These are phyloP conservation scores for Cylindrodendrum hubeiense DNA, from an alignment of 2,329 filamentous ascomycete species.

Conservation along the genomic window DNA sequence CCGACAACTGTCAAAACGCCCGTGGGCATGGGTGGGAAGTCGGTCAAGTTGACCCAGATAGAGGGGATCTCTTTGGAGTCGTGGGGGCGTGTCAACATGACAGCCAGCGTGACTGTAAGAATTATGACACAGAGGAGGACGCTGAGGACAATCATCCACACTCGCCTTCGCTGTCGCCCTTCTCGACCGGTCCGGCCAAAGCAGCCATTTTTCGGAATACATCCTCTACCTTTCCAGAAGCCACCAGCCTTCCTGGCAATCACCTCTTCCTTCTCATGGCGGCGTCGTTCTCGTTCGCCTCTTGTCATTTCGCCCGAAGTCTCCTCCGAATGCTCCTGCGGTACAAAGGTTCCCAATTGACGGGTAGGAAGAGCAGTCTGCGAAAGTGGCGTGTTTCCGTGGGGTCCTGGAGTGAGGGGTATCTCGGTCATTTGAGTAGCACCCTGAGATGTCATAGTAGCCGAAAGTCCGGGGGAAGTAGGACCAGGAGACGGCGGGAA, in stretches of 20 bases:
- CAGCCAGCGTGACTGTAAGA: constrained; percentile 68
- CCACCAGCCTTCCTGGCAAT: constrained; percentile 68
- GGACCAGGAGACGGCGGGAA: constrained; percentile 71
- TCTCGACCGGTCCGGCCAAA: constrained; percentile 74
- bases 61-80: constrained; percentile 49
- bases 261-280: constrained; percentile 75
- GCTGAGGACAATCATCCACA: constrained; percentile 66
- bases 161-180: constrained; percentile 71
- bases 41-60: constrained; percentile 86
- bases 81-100: constrained; percentile 60
- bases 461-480: constrained; percentile 71
- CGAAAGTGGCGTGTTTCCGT: constrained; percentile 28
- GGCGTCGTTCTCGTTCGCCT: constrained; percentile 65
- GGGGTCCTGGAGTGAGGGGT: constrained; percentile 60
- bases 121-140: constrained; percentile 67
- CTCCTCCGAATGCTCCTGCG: constrained; percentile 57
- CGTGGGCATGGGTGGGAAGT: constrained; percentile 87
- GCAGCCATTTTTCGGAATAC: constrained; percentile 72
- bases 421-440: constrained; percentile 72
- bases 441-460: constrained; percentile 72
- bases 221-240: constrained; percentile 75
- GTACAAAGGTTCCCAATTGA: constrained; percentile 59
- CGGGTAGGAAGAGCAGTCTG: constrained; percentile 56
- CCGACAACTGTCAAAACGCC: constrained; percentile 84
- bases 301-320: constrained; percentile 57